These are phyloP conservation scores for Royoungia palumana DNA, from an alignment of 768 basidiomycete genomes.

Conservation along the genomic window DNA sequence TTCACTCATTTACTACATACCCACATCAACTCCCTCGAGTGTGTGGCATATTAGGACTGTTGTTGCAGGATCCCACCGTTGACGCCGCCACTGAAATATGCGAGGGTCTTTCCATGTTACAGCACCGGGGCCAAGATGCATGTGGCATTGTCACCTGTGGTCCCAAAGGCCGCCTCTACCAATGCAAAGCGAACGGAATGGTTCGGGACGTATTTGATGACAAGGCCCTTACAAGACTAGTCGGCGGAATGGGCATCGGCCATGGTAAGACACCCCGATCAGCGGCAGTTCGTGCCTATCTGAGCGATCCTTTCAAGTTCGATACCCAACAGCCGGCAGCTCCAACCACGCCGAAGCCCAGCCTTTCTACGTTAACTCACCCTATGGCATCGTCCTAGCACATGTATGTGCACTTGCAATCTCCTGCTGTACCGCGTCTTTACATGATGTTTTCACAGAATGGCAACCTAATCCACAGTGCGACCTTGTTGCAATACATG, in stretches of 20 bases:
- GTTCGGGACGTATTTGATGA: constrained; percentile 95
- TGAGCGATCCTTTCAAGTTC: constrained; percentile 49
- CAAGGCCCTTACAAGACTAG: constrained; percentile 66
- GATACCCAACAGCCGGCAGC: constrained; percentile 97
- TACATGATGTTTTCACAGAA: constrained; percentile 53
- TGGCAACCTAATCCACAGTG: constrained; percentile 95
- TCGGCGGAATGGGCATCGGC: constrained; percentile 96
- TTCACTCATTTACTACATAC: background rate
- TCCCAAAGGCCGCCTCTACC: constrained; percentile 90
- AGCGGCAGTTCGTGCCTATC: constrained; percentile 7
- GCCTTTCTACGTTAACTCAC: constrained; percentile 99
- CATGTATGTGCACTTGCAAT: constrained; percentile 72
- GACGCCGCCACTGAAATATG: constrained; percentile 85
- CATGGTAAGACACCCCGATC: constrained; percentile 61
- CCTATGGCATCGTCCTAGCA: constrained; percentile 96
- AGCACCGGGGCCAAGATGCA: constrained; percentile 97
- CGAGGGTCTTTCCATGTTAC: constrained; percentile 92
- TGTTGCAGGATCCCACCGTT: constrained; percentile 71
- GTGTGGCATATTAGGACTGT: constrained; percentile 92
- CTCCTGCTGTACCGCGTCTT: background rate
- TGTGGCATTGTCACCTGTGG: constrained; percentile 98
- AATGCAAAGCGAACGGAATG: constrained; percentile 99
- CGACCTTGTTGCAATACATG: constrained; percentile 83
- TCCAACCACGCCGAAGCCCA: constrained; percentile 97
- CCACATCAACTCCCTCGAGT: constrained; percentile 37